Evolutionary conservation across 768 basidiomycete species (phyloP), one percentile per base, ranked within the genome.

Genomic region (Amyloporia xantha): DNA sequence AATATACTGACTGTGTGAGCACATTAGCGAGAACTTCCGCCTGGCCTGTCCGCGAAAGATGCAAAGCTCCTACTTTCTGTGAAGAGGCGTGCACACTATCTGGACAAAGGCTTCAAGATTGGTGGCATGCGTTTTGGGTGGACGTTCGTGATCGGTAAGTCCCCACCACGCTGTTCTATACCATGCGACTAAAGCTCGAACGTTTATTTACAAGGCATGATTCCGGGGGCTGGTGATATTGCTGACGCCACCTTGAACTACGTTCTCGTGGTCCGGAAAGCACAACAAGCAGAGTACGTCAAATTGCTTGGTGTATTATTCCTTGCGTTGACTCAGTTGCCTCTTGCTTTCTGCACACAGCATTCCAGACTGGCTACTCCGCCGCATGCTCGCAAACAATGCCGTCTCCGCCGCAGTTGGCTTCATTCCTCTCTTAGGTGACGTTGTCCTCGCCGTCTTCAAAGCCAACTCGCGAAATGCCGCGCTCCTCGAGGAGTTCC

Each of bases 391-490:
- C 25, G 49, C 82, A 48, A 89, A 95, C 68, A 86, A 88, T 55
- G 72, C 75, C 12, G 64, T 92, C 20, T 82, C 85, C 9, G 80
- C 79, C 4, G 71, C 70, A 0, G 70, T 87, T 11, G 86, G 90
- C 1, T 61, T 82, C 40, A 47, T 94, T 2, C 91, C 91, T 0
- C 47, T 86, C 37, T 71, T 78, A 2, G 93, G 93, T 3, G 90
- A 93, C 65, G 56, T 96, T 23, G 59, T 82, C 1, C 66, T 93
- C 28, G 91, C 87, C 1, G 65, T 78, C 2, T 95, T 72, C 74
- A 94, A 92, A 62, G 82, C 91, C 17, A 97, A 97, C 66, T 86
- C 83, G 13, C 75, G 94, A 52, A 96, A 97, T 59, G 93, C 91
- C 10, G 77, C 77, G 4, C 68, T 96, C 41, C 72, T 97, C 41